These are phyloP conservation scores for Inga oerstediana DNA, from an alignment of 306 rosid species.

Conservation along the genomic window DNA sequence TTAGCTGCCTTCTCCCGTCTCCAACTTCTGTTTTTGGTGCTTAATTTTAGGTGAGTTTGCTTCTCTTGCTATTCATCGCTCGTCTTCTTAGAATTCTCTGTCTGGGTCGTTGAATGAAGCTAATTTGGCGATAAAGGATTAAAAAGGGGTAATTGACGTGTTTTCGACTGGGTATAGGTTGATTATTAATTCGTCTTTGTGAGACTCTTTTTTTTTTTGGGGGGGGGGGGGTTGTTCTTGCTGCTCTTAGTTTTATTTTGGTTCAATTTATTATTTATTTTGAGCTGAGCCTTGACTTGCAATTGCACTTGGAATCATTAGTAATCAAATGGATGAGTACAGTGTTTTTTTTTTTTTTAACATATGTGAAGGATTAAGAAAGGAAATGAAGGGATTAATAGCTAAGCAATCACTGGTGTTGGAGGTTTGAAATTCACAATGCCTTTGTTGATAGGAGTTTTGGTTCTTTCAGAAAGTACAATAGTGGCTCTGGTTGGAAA, in stretches of 20 bases:
- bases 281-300: slow-evolving; percentile 2
- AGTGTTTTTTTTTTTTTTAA: background rate
- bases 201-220: background rate
- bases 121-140: background rate
- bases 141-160: background rate
- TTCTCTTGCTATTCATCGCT: slow-evolving; percentile 7
- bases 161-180: background rate
- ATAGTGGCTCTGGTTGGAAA: background rate
- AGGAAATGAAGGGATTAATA: background rate
- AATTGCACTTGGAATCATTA: slow-evolving; percentile 16
- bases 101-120: background rate
- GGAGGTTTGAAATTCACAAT: slow-evolving; percentile 8
- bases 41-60: slow-evolving; percentile 50
- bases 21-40: background rate
- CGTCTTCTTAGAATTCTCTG: slow-evolving; percentile 3
- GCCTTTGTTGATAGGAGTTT: background rate
- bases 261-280: background rate
- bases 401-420: background rate
- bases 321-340: slow-evolving; percentile 12
- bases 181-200: background rate
- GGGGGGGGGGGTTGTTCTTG: background rate
- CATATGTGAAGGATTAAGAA: slow-evolving; percentile 11
- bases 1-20: background rate
- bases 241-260: background rate
- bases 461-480: background rate